Conservation (phyloP, 306 rosid genomes). For the Comarum palustre region DNA sequence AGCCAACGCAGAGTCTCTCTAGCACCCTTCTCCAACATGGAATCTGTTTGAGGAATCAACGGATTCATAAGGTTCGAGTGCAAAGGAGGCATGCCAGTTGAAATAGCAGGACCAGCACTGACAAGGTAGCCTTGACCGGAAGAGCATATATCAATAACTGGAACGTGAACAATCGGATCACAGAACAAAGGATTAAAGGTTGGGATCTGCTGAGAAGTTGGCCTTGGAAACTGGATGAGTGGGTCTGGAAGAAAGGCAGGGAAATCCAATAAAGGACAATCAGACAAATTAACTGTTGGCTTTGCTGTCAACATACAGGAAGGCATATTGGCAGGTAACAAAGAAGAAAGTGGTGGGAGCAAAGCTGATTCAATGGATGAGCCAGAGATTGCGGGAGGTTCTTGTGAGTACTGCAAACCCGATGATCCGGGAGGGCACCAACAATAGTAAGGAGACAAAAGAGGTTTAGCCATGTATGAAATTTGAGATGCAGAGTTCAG, state of each 20-base stretch:
- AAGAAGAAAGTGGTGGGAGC: slow-evolving; percentile 61
- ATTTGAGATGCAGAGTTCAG: slow-evolving; percentile 41
- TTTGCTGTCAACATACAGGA: slow-evolving; percentile 52
- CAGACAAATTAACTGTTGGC: slow-evolving; percentile 50
- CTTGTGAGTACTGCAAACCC: slow-evolving; percentile 43
- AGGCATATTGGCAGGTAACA: slow-evolving; percentile 53
- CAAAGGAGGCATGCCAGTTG: slow-evolving; percentile 70
- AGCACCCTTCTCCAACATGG: slow-evolving; percentile 77
- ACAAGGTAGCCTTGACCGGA: slow-evolving; percentile 92
- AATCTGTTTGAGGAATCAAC: slow-evolving; percentile 63
- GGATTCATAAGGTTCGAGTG: slow-evolving; percentile 67
- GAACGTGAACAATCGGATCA: slow-evolving; percentile 89
- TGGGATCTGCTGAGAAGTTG: slow-evolving; percentile 79
- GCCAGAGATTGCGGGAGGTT: slow-evolving; percentile 37
- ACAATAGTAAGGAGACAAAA: slow-evolving; percentile 83
- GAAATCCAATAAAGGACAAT: slow-evolving; percentile 50
- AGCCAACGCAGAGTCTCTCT: slow-evolving; percentile 87
- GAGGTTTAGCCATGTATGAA: slow-evolving; percentile 51
- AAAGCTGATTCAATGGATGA: slow-evolving; percentile 34
- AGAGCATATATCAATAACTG: slow-evolving; percentile 86
- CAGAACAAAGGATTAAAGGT: slow-evolving; percentile 88
- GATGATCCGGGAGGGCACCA: slow-evolving; percentile 81
- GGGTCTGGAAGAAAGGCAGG: slow-evolving; percentile 83
- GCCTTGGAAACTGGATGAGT: slow-evolving; percentile 56
- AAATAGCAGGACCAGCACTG: slow-evolving; percentile 78